Evolutionary conservation across 2,329 filamentous ascomycete genomes (phyloP), one percentile per base, ranked within the genome.

Genomic region (Paramyrothecium roridum): DNA sequence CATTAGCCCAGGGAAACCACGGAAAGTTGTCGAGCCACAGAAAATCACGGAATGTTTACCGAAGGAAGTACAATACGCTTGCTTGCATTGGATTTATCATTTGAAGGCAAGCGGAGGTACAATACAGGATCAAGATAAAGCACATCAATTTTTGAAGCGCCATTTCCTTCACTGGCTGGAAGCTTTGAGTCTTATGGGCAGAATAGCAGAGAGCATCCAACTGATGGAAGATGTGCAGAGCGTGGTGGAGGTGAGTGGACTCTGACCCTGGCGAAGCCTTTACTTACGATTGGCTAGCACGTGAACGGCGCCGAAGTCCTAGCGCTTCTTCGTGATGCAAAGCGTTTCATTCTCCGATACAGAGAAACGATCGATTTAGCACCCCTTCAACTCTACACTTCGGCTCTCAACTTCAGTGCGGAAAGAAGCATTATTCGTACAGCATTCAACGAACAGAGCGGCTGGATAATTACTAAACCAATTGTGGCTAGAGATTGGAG

Each of bases 121-220:
- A 43, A 63, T 71, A 55, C 54, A 57, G 49, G 68, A 73, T 50
- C 56, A 57, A 20, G 19, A 56, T 4, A 8, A 40, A 37, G 53
- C 22, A 8, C 40, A 54, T 6, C 11, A 61, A 63, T 78, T 78
- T 57, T 61, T 78, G 2, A 52, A 63, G 23, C 34, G 55, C 10
- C 69, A 75, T 55, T 63, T 76, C 49, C 72, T 77, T 4, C 63
- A 76, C 55, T 76, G 72, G 73, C 61, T 76, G 13, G 72, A 76
- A 58, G 71, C 67, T 16, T 57, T 75, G 16, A 67, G 66, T 53
- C 60, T 72, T 19, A 55, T 74, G 23, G 61, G 63, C 21, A 63
- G 65, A 30, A 52, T 52, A 17, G 50, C 53, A 8, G 59, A 60
- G 21, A 55, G 23, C 13, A 53, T 56, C 2, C 17, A 20, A 3